These are phyloP conservation scores for Proteromonas lacertae DNA, from an alignment of 352 stramenopile genomes.

Conservation along the genomic window DNA sequence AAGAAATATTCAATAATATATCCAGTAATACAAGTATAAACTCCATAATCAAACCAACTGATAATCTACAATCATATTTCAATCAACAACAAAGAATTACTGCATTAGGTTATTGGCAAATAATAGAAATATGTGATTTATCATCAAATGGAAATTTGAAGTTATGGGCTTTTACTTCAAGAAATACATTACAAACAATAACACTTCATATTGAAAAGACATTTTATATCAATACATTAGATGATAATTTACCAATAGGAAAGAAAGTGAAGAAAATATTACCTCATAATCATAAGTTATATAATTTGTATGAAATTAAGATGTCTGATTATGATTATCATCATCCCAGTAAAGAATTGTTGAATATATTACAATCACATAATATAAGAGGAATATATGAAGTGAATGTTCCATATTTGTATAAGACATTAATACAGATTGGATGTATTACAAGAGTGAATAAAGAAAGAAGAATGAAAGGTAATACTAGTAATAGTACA, in stretches of 20 bases:
- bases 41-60: constrained; percentile 3
- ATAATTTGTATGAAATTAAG: constrained; percentile 22
- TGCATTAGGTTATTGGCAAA: constrained; percentile 25
- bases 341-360: constrained; percentile 18
- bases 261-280: constrained; percentile 1
- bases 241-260: constrained; percentile 2
- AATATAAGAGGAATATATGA: constrained; percentile 58
- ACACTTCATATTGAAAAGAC: constrained; percentile 24
- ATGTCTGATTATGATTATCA: constrained; percentile 18
- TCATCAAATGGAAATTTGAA: constrained; percentile 35
- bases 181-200: constrained; percentile 31
- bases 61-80: constrained; percentile 20
- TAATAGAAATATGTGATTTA: constrained; percentile 39
- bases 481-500: neutral
- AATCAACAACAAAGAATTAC: constrained; percentile 13
- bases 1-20: neutral
- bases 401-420: constrained; percentile 42
- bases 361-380: constrained; percentile 30
- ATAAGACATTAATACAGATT: constrained; percentile 44
- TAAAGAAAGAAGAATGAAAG: neutral
- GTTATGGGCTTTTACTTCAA: constrained; percentile 70
- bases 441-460: constrained; percentile 29
- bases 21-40: neutral
- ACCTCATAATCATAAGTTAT: constrained; percentile 11
- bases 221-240: constrained; percentile 18